These are phyloP conservation scores for Cutaneotrichosporon daszewskae DNA, from an alignment of 1,284 basidiomycete genomes.

Conservation along the genomic window DNA sequence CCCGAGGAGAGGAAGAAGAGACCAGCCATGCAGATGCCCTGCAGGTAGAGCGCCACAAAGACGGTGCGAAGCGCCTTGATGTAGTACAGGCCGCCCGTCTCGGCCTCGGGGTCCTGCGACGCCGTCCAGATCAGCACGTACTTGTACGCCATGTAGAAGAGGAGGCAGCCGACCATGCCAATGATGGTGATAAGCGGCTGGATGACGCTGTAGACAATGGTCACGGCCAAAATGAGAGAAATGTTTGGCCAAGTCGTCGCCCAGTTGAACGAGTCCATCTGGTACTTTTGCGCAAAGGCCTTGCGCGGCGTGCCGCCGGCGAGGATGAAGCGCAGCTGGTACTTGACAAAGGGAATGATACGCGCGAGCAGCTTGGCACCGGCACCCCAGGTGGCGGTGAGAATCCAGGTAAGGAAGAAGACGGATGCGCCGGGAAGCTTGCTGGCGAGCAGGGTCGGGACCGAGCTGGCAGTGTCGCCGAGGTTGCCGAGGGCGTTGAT, in stretches of 20 bases:
- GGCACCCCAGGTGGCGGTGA: slow-evolving; percentile 56
- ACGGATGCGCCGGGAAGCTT: slow-evolving; percentile 79
- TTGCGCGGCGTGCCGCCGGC: slow-evolving; percentile 83
- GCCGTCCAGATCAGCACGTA: slow-evolving; percentile 46
- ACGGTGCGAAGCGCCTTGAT: slow-evolving; percentile 45
- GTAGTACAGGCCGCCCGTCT: slow-evolving; percentile 48
- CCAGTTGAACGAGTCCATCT: slow-evolving; percentile 36
- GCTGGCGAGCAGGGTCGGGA: slow-evolving; percentile 63
- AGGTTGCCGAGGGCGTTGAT: slow-evolving; percentile 63
- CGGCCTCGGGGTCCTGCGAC: slow-evolving; percentile 42
- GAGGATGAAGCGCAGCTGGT: slow-evolving; percentile 78
- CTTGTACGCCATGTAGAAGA: slow-evolving; percentile 47
- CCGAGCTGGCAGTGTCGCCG: slow-evolving; percentile 56
- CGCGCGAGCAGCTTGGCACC: slow-evolving; percentile 76
- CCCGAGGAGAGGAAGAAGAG: slow-evolving; percentile 44
- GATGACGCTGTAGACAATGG: slow-evolving; percentile 47
- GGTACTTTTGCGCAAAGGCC: slow-evolving; percentile 38
- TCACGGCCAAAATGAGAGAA: slow-evolving; percentile 40
- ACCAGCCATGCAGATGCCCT: slow-evolving; percentile 43
- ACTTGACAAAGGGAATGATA: slow-evolving; percentile 66
- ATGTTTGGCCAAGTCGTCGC: slow-evolving; percentile 39
- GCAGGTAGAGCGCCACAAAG: slow-evolving; percentile 45
- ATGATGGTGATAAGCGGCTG: slow-evolving; percentile 45
- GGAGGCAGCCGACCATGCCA: slow-evolving; percentile 33
- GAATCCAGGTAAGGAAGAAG: slow-evolving; percentile 81